Evolutionary conservation across 441 rosid genomes (phyloP).

Genomic region (Biscutella laevigata): DNA sequence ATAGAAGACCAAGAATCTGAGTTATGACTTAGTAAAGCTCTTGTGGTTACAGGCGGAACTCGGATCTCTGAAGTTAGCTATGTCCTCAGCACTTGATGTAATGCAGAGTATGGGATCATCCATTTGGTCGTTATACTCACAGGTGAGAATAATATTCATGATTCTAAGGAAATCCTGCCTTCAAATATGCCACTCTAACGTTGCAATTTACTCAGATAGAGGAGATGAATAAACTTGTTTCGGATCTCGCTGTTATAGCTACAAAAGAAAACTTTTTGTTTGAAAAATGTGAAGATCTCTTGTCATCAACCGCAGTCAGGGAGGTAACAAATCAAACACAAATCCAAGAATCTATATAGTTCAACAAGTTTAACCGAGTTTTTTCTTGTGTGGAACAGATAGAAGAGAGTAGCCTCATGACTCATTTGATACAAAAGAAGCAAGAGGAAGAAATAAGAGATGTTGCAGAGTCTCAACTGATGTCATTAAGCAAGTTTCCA

Average conservation of each 20-base stretch:
- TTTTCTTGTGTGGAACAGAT: slow-evolving; percentile 32
- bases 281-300: slow-evolving; percentile 49
- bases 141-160: too few species aligned
- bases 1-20: slow-evolving; percentile 6
- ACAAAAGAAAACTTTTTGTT: slow-evolving; percentile 46
- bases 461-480: slow-evolving; percentile 9
- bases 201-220: too few species aligned
- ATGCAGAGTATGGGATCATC: slow-evolving; percentile 78
- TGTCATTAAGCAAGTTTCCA: slow-evolving; percentile 17
- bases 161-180: too few species aligned
- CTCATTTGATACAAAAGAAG: slow-evolving; percentile 53
- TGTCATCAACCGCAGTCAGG: slow-evolving; percentile 50
- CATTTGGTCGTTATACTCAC: slow-evolving; percentile 48
- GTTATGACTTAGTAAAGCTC: slow-evolving; percentile 16
- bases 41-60: slow-evolving; percentile 51
- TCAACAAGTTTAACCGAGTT: not conserved
- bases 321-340: slow-evolving; percentile 38
- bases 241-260: slow-evolving; percentile 49
- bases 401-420: slow-evolving; percentile 51
- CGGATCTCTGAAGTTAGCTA: slow-evolving; percentile 58
- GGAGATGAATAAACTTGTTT: slow-evolving; percentile 44
- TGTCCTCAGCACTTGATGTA: slow-evolving; percentile 76
- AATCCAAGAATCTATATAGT: not conserved
- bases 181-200: too few species aligned
- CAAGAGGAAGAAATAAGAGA: slow-evolving; percentile 10